Evolutionary conservation across 2,329 filamentous ascomycete genomes (phyloP).

Genomic region (Neofusicoccum kwambonambiense): DNA sequence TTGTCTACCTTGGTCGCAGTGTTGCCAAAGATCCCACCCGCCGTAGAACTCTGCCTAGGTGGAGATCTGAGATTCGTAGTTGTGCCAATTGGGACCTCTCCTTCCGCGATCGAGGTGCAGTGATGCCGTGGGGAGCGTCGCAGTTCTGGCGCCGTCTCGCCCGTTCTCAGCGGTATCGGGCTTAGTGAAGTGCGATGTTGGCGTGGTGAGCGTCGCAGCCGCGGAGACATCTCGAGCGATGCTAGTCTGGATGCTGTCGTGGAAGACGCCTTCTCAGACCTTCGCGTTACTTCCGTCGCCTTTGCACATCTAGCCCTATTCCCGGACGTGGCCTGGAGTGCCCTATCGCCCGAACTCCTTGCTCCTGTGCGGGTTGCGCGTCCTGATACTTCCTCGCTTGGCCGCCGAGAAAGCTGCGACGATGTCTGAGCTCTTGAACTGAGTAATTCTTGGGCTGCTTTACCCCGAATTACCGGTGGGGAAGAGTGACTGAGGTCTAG

Average conservation of each 20-base stretch:
- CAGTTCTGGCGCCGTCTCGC: not conserved
- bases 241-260: not conserved
- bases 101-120: not conserved
- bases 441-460: not conserved
- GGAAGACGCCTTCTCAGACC: not conserved
- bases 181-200: slow-evolving; percentile 17
- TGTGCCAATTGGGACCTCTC: too few species aligned
- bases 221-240: not conserved
- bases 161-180: slow-evolving; percentile 29
- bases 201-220: slow-evolving; percentile 27
- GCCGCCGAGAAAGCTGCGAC: not conserved
- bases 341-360: not conserved
- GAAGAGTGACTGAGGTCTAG: slow-evolving; percentile 14
- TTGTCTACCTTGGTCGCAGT: not conserved
- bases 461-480: not conserved
- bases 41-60: not conserved
- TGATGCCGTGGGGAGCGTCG: not conserved
- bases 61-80: too few species aligned
- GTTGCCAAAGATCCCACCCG: not conserved
- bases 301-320: not conserved
- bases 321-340: not conserved
- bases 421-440: not conserved
- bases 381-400: not conserved
- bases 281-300: too few species aligned
- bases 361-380: not conserved